Conservation (phyloP, 148 eudicot genomes). For the Rhododendron henanense region DNA sequence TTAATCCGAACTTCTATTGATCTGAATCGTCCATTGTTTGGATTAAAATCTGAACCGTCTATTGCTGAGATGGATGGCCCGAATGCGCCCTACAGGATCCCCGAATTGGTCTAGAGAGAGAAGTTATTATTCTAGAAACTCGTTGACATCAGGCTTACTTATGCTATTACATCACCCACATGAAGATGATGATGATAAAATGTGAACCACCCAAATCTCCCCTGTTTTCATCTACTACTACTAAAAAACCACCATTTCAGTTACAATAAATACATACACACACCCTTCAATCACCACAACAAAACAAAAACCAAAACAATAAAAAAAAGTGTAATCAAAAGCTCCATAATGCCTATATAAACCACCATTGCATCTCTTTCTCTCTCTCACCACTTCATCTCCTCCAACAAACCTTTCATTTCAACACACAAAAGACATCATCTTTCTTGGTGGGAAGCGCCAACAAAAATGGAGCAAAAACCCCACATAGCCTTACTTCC, state of each 20-base stretch:
- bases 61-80: no score
- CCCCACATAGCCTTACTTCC: constrained; percentile 6
- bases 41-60: no score
- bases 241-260: not conserved
- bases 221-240: not conserved
- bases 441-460: not conserved
- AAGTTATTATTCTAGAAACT: not conserved
- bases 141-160: not conserved
- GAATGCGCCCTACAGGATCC: no score
- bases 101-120: not conserved
- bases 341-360: not conserved
- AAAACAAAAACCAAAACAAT: not conserved
- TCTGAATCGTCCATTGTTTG: no score
- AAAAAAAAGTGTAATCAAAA: not conserved
- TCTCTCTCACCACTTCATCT: no score
- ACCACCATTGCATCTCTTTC: not conserved
- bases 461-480: not conserved
- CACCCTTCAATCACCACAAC: not conserved
- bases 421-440: not conserved
- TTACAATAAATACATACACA: not conserved
- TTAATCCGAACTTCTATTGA: no score
- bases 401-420: not conserved
- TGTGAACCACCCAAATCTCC: not conserved
- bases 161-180: not conserved
- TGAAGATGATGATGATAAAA: not conserved